These are phyloP conservation scores for Spergularia marina DNA, from an alignment of 148 eudicot species.

Conservation along the genomic window DNA sequence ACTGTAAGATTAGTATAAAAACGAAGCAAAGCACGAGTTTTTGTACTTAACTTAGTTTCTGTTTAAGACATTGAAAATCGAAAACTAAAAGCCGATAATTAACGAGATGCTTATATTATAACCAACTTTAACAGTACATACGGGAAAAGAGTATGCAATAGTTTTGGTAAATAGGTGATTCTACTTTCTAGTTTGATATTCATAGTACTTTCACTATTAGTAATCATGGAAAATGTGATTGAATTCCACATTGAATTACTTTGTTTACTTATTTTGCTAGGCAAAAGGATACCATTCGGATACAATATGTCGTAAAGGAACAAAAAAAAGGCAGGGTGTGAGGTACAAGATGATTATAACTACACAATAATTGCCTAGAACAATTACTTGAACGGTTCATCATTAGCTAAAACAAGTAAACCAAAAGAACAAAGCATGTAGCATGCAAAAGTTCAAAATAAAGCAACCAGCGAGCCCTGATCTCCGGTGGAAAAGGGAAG, in stretches of 20 bases:
- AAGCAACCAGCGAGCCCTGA: no score
- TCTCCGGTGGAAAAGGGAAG: no score
- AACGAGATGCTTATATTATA: no score
- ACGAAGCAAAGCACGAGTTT: no score
- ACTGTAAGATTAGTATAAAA: no score
- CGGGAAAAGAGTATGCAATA: no score
- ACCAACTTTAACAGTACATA: no score
- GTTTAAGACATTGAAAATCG: no score
- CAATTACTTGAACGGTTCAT: not conserved
- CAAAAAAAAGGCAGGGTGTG: not conserved
- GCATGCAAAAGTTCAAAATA: not conserved
- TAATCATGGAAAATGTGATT: not conserved
- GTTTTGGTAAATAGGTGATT: not conserved
- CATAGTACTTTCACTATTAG: not conserved
- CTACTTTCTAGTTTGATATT: not conserved
- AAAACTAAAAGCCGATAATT: no score
- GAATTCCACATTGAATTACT: not conserved
- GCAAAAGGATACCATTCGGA: not conserved
- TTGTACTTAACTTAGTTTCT: no score
- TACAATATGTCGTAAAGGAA: not conserved
- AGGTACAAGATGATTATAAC: not conserved
- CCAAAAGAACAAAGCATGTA: conserved; percentile 7
- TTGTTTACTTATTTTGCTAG: not conserved
- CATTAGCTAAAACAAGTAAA: not conserved
- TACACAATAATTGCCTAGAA: not conserved